Base-by-base conservation (phyloP, 1,284 basidiomycete species). In the Pyrrhoderma lamaoense region DNA sequence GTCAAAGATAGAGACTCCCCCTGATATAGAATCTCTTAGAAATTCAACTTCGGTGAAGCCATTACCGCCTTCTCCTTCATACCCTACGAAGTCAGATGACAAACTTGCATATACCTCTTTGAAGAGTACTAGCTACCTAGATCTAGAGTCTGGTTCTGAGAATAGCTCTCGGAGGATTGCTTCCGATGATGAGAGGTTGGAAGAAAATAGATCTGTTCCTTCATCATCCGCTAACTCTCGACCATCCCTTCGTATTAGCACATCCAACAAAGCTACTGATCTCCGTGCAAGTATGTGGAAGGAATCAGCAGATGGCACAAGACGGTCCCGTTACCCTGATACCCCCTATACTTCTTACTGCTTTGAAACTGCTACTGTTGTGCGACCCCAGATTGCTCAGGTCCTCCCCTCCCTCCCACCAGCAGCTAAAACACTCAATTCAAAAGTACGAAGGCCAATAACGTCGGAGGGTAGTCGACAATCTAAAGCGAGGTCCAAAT, bases 111-210 rank as follows among this genome's bases (percentile, higher is more conserved):
- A 19, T n/a, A 25, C 23, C 21, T 18, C n/a, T 3, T 31, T 44
- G 27, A 36, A 49, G 25, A 40, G 40, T 1, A 21, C 45, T n/a
- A 50, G 53, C 18, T 49, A 46, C 44, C 35, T 50, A 8, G 53
- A 54, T 38, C 37, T 54, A 11, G 53, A 54, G 25, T 42, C 53
- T 14, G 52, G 47, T 11, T 34, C 21, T n/a, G 34, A 5, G 21
- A 34, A 45, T 4, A 36, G 27, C 27, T 16, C 21, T 11, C 27
- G 27, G 27, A 5, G 11, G 9, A 11, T 18, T 18, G 39, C 19
- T 42, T 19, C 16, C 2, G 11, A 8, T n/a, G n/a, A n/a, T n/a
- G n/a, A n/a, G n/a, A n/a, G n/a, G n/a, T n/a, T n/a, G 38, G 14
- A 22, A 40, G 27, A 11, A 31, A 11, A 31, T 5, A n/a, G n/a